Conservation (phyloP, 1,284 basidiomycete species). For the Cutaneotrichosporon mucoides region DNA sequence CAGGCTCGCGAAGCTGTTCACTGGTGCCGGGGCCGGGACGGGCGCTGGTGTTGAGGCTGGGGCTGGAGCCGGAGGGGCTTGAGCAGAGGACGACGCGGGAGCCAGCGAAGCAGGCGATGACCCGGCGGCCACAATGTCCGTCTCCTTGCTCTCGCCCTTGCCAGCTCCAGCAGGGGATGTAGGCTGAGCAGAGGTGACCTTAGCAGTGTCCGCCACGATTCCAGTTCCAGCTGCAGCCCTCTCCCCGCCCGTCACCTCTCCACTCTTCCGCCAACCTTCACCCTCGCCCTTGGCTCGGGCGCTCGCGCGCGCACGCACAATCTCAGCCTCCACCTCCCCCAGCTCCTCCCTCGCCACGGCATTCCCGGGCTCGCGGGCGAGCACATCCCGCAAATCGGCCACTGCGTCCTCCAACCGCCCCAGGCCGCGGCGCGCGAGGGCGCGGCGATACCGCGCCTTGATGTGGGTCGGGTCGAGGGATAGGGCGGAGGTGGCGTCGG, state of each 20-base stretch:
- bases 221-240: too few relatives aligned
- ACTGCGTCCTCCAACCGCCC: constrained; percentile 25
- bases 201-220: too few relatives aligned
- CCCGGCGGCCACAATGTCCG: not conserved
- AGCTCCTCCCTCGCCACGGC: constrained; percentile 31
- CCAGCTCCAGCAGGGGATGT: too few relatives aligned
- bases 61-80: not conserved
- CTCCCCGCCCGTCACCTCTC: too few relatives aligned
- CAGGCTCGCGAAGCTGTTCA: constrained; percentile 23
- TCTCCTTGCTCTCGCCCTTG: too few relatives aligned
- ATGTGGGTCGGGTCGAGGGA: constrained; percentile 25
- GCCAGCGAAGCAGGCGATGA: not conserved
- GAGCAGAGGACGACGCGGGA: not conserved
- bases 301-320: too few relatives aligned
- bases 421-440: constrained; percentile 37
- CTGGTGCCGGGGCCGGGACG: not conserved
- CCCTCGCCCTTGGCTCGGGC: not conserved
- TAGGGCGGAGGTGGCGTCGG: constrained; percentile 41
- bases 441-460: constrained; percentile 46
- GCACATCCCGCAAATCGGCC: constrained; percentile 6
- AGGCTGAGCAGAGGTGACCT: too few relatives aligned
- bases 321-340: constrained; percentile 21
- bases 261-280: too few relatives aligned
- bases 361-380: constrained; percentile 17
- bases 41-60: not conserved